phyloP scores from a whole-genome alignment of 495 filamentous ascomycete species.

The Lindgomyces ingoldianus region DNA sequence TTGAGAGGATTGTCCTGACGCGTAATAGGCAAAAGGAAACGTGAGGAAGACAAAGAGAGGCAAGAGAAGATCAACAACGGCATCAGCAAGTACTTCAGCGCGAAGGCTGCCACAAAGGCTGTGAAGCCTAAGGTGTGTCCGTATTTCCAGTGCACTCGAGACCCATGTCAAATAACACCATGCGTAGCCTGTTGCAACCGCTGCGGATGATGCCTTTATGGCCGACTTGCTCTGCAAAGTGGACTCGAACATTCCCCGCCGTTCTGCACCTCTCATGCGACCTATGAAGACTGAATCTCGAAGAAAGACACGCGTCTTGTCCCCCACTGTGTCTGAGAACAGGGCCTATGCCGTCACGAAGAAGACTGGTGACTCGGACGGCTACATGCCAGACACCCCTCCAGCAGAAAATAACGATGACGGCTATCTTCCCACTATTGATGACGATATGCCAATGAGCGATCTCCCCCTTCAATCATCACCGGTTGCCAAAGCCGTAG shows the following conservation, averaged over 20 bases:
- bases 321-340: conserved; percentile 63
- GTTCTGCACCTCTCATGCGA: conserved; percentile 57
- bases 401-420: conserved; percentile 54
- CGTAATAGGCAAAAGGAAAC: conserved; percentile 73
- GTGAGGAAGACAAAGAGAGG: conserved; percentile 84
- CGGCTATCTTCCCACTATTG: conserved; percentile 55
- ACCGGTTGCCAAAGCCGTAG: conserved; percentile 75
- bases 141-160: not conserved
- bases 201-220: conserved; percentile 86
- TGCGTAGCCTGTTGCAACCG: conserved; percentile 58
- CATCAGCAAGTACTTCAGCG: conserved; percentile 91
- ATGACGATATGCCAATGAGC: conserved; percentile 76
- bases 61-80: conserved; percentile 84
- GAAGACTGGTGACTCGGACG: conserved; percentile 50
- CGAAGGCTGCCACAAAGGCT: conserved; percentile 63
- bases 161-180: conserved; percentile 17
- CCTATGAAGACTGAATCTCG: conserved; percentile 70
- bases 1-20: not conserved
- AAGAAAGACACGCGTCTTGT: conserved; percentile 76
- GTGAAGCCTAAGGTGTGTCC: conserved; percentile 73
- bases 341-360: conserved; percentile 38
- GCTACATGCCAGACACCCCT: conserved; percentile 49
- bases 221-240: conserved; percentile 83
- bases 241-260: conserved; percentile 73
- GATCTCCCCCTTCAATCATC: conserved; percentile 81